Base-by-base conservation (phyloP, 1,284 basidiomycete species). In the Pseudozyma flocculosa region DNA sequence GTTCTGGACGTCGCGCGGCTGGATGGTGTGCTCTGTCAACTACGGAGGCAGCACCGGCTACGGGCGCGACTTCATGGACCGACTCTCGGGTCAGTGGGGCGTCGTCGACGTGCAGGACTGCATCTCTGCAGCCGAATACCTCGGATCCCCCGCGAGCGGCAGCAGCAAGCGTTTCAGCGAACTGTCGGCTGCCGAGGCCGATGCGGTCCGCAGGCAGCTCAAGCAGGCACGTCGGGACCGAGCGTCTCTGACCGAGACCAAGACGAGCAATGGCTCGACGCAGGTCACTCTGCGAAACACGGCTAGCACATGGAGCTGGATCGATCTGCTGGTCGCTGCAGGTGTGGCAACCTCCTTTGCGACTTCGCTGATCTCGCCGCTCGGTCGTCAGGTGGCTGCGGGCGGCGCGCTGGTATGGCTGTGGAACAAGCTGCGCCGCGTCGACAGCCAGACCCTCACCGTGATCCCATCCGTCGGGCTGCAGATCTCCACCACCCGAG, bases 11-110 rank as follows among this genome's bases (percentile, higher is more conserved):
- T 51, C 58, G 18, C 46, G 72, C 2, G 73, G 73, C 8, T 75
- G 68, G 42, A 55, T 50, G 52, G 86, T 86, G 82, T 76, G 87
- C 19, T 83, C 84, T 52, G 85, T 88, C 17, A 86, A 88, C 68
- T 88, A 87, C 63, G 82, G 86, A 7, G 87, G 87, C 1, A 86
- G 84, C 7, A 84, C 84, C 5, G 85, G 85, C 0, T 87, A 83
- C 81, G 68, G 72, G 0, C 30, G 54, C 1, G 57, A 53, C 19
- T 72, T 76, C 53, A 70, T 84, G 41, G 80, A 85, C 40, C 82
- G 85, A 10, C 81, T 89, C 5, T 79, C 80, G 24, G 81, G 81
- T 1, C 73, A 84, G n/a, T 89, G 87, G 87, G 87, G 87, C 8
- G 67, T 86, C 29, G 82, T 84, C 17, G 88, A 88, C 66, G 82